These are phyloP conservation scores for Carex scoparia DNA, from an alignment of 176 grass and related monocot species.

Conservation along the genomic window DNA sequence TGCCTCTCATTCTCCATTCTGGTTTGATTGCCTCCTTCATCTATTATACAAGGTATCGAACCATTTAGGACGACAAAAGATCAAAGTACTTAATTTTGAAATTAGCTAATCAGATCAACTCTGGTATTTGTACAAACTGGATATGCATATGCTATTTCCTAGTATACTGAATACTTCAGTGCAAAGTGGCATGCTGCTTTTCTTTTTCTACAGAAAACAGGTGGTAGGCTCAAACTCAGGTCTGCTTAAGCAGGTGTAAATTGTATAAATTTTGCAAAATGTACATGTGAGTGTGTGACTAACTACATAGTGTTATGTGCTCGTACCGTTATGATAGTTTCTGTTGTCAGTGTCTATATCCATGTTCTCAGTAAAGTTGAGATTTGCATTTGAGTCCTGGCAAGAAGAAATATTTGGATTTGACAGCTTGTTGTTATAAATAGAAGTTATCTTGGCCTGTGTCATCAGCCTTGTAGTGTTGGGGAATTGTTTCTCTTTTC, in stretches of 20 bases:
- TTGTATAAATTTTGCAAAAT: neutral
- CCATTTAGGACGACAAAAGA: neutral
- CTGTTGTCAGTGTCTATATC: conserved; percentile 50
- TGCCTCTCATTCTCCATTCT: conserved; percentile 47
- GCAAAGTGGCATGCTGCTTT: neutral
- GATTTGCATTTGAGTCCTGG: conserved; percentile 41
- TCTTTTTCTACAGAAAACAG: neutral
- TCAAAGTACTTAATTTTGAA: neutral
- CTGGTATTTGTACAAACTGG: neutral
- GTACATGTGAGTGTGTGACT: neutral
- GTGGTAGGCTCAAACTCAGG: neutral
- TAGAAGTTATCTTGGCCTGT: conserved; percentile 65
- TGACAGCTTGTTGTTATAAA: conserved; percentile 43
- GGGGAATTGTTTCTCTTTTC: conserved; percentile 40
- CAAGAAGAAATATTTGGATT: conserved; percentile 39
- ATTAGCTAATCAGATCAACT: neutral
- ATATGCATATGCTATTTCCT: neutral
- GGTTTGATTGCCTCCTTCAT: neutral
- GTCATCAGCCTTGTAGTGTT: conserved; percentile 50
- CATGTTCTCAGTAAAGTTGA: conserved; percentile 22
- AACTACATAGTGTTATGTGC: neutral
- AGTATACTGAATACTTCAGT: neutral
- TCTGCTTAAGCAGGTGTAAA: neutral
- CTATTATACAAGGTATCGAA: neutral
- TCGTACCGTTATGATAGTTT: conserved; percentile 41